A percentile compares a stretch with the other conserved stretches of the same genome.
Evolutionary conservation across 805 yeast genomes (phyloP).

Genomic region (Myxozyma mucilagina): DNA sequence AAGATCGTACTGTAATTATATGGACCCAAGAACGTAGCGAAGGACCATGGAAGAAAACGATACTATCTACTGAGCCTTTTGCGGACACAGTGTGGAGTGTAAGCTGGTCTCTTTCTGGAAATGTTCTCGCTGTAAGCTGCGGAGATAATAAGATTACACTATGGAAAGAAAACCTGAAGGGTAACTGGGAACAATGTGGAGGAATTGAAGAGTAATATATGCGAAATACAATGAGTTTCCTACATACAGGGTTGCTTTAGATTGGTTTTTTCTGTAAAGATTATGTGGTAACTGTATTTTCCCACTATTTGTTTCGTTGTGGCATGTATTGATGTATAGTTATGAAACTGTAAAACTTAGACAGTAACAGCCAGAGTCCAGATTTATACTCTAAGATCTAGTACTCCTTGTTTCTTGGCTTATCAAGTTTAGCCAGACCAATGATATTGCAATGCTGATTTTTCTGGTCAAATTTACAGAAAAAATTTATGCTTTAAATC

Average conservation of each 20-base stretch:
- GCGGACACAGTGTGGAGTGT: constrained; percentile 99
- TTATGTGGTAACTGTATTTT: background rate
- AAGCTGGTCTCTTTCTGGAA: constrained; percentile 95
- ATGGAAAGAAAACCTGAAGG: constrained; percentile 93
- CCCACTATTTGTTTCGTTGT: background rate
- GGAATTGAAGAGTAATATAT: constrained; percentile 72
- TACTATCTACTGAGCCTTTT: constrained; percentile 74
- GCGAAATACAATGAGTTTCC: background rate
- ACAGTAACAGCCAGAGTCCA: too few species aligned
- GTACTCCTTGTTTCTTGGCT: too few species aligned
- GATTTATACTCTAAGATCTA: too few species aligned
- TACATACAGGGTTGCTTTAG: background rate
- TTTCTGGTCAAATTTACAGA: too few species aligned
- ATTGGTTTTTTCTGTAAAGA: background rate
- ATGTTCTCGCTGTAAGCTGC: constrained; percentile 90
- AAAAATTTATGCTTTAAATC: too few species aligned
- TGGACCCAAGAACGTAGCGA: constrained; percentile 82
- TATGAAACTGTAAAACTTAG: background rate
- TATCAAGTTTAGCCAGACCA: too few species aligned
- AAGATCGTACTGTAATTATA: constrained; percentile 89
- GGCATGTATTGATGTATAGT: constrained; percentile 1
- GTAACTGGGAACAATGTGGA: constrained; percentile 97
- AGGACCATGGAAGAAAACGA: constrained; percentile 73
- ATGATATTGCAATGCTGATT: too few species aligned
- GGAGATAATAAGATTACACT: constrained; percentile 94